Conservation (phyloP, 2,329 filamentous ascomycete species). For the Calonectria pseudoturangicola region DNA sequence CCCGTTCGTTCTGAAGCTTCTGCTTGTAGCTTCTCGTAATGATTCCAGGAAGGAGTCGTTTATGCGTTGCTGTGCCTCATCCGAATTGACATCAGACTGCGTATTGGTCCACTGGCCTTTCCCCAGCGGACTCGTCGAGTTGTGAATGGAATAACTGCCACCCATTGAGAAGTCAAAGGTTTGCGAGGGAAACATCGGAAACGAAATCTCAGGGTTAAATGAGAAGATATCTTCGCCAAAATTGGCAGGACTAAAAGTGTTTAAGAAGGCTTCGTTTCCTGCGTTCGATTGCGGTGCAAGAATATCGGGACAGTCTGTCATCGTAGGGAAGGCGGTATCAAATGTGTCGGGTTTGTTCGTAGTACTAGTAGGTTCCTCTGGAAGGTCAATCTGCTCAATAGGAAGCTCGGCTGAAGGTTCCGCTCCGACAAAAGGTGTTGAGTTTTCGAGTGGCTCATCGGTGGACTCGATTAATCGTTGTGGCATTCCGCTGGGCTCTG, state of each 20-base stretch:
- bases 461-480: not conserved
- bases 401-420: not conserved
- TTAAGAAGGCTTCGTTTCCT: not conserved
- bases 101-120: slow-evolving; percentile 15
- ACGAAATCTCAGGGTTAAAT: not conserved
- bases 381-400: not conserved
- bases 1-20: slow-evolving; percentile 19
- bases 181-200: slow-evolving; percentile 1
- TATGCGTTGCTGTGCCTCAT: not conserved
- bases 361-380: not conserved
- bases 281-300: not conserved
- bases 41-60: slow-evolving; percentile 22
- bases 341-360: slow-evolving; percentile 6
- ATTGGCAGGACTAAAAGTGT: not conserved
- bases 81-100: not conserved
- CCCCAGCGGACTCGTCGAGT: not conserved
- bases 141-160: slow-evolving; percentile 17
- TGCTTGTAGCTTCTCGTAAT: slow-evolving; percentile 15
- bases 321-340: not conserved
- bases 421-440: not conserved
- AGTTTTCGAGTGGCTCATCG: not conserved
- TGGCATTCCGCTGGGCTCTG: not conserved
- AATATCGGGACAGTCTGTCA: not conserved
- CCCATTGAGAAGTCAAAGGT: slow-evolving; percentile 21
- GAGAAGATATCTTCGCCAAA: slow-evolving; percentile 12